Evolutionary conservation across 139 green algal species (phyloP), one percentile per base, ranked within the genome.

Genomic region (Micractinium conductrix): DNA sequence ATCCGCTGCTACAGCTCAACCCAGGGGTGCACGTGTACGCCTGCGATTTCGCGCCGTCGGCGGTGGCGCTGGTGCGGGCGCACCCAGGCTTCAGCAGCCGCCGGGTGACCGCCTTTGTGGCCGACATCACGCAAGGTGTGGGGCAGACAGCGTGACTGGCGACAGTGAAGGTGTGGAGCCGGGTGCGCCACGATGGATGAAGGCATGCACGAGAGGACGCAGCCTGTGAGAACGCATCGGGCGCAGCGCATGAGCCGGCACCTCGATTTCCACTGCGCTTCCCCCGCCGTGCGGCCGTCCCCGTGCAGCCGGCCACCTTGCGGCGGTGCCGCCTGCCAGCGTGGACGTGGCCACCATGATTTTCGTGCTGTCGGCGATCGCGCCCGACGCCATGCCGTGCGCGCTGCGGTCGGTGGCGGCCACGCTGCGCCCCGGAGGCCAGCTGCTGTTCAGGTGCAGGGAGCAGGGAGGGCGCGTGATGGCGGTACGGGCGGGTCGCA

Each of bases 281-380:
- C n/a, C n/a, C n/a, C n/a, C n/a, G n/a, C n/a, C n/a, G n/a, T 71
- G 26, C 35, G 43, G 9, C 38, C 5, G 38, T 19, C 22, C 38
- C 48, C 12, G 48, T 14, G 48, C 48, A 58, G 48, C 48, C 48
- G 48, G 48, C 48, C 48, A 58, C 48, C 48, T 58, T 58, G 48
- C 48, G 14, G 48, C 48, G 48, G 86, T 94, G 48, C 80, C 83
- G 0, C 17, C 28, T 5, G 85, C 37, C 48, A 67, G 16, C 9
- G 78, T 95, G 1, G 94, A 97, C 63, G 89, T 92, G 45, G 84
- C 76, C 75, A 90, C 84, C 38, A 88, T 95, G 86, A 83, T 99
- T 1, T 99, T 99, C 89, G 95, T 98, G 42, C 89, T 99, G 63
- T 98, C 94, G 0, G 97, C 97, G 0, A 94, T 99, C 10, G 85